phyloP scores from a whole-genome alignment of 2,329 filamentous ascomycete species.

The Fusarium lateritium region DNA sequence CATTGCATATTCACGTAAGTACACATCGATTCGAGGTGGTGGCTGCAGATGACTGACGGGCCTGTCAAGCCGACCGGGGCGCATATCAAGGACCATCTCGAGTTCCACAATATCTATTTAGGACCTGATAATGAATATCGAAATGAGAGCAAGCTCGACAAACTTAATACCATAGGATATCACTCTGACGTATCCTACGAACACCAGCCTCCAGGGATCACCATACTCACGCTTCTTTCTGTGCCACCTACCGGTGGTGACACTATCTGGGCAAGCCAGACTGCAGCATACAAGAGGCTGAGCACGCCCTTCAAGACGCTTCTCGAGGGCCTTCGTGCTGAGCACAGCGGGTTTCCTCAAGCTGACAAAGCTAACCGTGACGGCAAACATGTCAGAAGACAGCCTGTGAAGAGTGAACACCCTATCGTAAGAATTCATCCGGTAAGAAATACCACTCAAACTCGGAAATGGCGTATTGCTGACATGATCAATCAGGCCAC shows the following conservation, averaged over 20 bases:
- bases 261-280: background rate
- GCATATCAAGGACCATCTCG: background rate
- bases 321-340: background rate
- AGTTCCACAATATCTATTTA: background rate
- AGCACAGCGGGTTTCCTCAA: background rate
- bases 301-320: background rate
- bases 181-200: conserved; percentile 62
- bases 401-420: background rate
- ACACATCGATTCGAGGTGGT: background rate
- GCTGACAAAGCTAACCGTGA: background rate
- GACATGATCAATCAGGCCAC: background rate
- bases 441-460: background rate
- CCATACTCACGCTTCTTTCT: conserved; percentile 49
- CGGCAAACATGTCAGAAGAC: background rate
- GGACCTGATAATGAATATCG: background rate
- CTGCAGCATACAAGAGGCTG: background rate
- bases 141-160: conserved; percentile 39
- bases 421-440: background rate
- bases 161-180: conserved; percentile 53
- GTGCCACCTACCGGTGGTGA: background rate
- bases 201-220: conserved; percentile 59
- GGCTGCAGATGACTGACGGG: background rate
- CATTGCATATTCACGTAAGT: background rate
- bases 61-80: background rate
- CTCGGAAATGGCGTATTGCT: background rate